Base-by-base conservation (phyloP, 2,329 filamentous ascomycete species). In the Ophiostoma australiae region DNA sequence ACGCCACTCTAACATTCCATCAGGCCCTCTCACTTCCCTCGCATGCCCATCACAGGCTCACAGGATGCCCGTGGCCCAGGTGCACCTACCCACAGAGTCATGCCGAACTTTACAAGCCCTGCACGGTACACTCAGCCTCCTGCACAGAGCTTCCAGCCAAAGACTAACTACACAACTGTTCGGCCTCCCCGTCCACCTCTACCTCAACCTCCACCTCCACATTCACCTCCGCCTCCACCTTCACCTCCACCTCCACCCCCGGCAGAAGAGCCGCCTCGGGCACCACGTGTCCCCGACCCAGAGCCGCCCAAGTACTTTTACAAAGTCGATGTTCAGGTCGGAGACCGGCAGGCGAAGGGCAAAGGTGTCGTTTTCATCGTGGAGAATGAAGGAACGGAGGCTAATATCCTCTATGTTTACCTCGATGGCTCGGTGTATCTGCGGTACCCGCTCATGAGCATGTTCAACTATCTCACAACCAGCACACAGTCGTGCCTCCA, bases 401-500 rank as follows among this genome's bases (percentile, higher is more conserved):
- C 68, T 6, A 72, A 72, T 0, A 69, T 27, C 0, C 31, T 75
- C n/a, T 69, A 65, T 5, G 55, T 75, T 10, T 75, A 69, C 55
- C 55, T 75, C 3, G 69, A 74, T 11, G 74, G 72, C 7, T 33
- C 23, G 1, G 69, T 71, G 15, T 75, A 75, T 37, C 69, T 75
- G 17, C 70, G 73, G 20, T 75, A 74, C 27, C 68, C 73, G 2
- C 23, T 74, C n/a, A 15, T 41, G 69, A 70, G 63, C 68, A 75
- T 75, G 73, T 67, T 67, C 69, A 74, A 75, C 69, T 75, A 75
- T 55, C 70, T 74, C 1, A 58, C 72, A 15, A 73, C 55, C n/a
- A 68, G 69, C 1, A 67, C 70, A 11, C 70, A 70, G 48, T 61
- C 74, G 3, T 72, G 68, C 4, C 73, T 71, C 0, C 73, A 74